Evolutionary conservation across 768 basidiomycete genomes (phyloP).

Genomic region (Lactarius akahatsu): DNA sequence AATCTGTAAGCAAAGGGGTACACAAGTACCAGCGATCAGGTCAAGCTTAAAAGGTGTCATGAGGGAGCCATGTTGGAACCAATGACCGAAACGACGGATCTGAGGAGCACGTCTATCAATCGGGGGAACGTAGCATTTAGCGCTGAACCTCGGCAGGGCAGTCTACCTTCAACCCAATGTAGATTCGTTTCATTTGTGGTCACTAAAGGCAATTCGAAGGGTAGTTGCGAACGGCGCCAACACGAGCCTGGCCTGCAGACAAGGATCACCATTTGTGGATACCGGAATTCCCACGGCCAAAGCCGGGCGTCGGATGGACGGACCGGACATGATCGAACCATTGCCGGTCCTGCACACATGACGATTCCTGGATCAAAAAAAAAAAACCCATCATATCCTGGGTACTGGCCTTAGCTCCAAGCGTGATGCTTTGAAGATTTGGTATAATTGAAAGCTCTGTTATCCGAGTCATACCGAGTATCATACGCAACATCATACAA

Average conservation of each 20-base stretch:
- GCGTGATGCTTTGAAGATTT: neutral
- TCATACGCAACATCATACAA: too few relatives aligned
- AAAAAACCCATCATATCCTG: neutral
- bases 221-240: neutral
- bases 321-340: too few relatives aligned
- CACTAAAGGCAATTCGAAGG: constrained; percentile 9
- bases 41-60: neutral
- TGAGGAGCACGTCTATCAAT: neutral
- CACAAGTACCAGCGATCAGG: constrained; percentile 7
- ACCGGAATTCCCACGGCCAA: neutral
- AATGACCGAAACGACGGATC: neutral
- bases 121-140: neutral
- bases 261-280: constrained; percentile 2
- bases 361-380: neutral
- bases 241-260: neutral
- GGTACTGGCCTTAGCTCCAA: neutral
- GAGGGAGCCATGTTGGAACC: neutral
- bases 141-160: neutral
- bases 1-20: neutral
- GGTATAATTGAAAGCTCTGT: neutral
- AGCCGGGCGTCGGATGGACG: neutral
- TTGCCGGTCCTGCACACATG: neutral
- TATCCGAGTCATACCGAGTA: neutral
- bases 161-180: neutral
- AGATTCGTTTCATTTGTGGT: neutral